Evolutionary conservation across 495 filamentous ascomycete genomes (phyloP), one percentile per base, ranked within the genome.

Genomic region (Penicillium cinerascens): DNA sequence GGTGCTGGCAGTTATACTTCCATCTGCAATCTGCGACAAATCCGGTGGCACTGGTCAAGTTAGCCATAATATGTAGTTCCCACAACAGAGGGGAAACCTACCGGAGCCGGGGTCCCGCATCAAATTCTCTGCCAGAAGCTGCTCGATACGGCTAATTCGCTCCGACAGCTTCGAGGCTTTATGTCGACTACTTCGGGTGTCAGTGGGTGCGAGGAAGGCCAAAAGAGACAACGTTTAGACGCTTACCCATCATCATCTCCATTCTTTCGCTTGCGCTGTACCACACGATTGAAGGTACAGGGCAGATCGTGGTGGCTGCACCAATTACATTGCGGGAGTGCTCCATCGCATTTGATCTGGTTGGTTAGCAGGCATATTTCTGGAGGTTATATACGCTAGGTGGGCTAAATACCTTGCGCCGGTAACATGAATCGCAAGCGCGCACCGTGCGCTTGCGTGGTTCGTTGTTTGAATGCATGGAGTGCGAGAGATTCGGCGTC

Each of bases 301-400:
- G 70, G 55, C 4, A 74, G 67, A 44, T 72, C 63, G 53, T 81
- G 78, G 55, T 80, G 76, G 45, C 66, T 69, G 49, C 78, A 81
- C 78, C 78, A 81, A 59, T 81, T 75, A 65, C 78, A 81, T 44
- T 68, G 51, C 4, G 70, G 69, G 2, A 62, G 37, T 7, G 63
- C 70, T 10, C 63, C 66, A 50, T 81, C 78, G 49, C 78, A 81
- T 72, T 78, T 77, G 45, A 81, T 81, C 77, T 81, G 45, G 46
- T 25, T 8, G 1, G 9, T 52, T 44, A 56, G 43, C 33, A 3
- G 20, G n/a, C 7, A 1, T 0, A 1, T 22, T 23, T 7, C 17
- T 3, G 11, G 37, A n/a, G 2, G 40, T n/a, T 27, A 10, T n/a
- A 33, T 4, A 4, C n/a, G n/a, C n/a, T 18, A 33, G 16, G 36